Base-by-base conservation (phyloP, 179 eudicot genomes). In the Patellifolia procumbens region DNA sequence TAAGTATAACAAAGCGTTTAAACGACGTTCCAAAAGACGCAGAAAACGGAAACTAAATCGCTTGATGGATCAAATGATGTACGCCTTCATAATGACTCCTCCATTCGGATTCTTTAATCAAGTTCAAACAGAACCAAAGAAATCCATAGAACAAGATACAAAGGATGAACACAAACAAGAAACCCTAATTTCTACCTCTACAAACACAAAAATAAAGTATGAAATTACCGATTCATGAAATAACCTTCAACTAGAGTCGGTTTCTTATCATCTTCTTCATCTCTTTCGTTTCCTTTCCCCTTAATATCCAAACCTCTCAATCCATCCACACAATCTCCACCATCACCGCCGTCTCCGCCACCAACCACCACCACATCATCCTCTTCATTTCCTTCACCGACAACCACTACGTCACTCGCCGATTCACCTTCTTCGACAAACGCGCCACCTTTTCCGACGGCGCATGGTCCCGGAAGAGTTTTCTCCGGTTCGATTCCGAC, bases 231-330 rank as follows among this genome's bases (percentile, higher is more conserved):
- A 60, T 66, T 82, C n/a, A 58, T 77, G 53, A 83, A 52, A 58
- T 37, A 82, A 7, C 83, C 86, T 73, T 87, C 89, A 61, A 81
- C 81, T 68, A 87, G 76, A 65, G 74, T 83, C 35, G 88, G 91
- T 63, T 60, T 79, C 48, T 82, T 59, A 26, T 86, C 82, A 0
- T 26, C 77, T 0, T 84, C 82, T 17, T 78, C 72, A 0, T 77
- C 69, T 17, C n/a, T 45, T 31, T 35, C 60, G 16, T 60, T 43
- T 13, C 16, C 76, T 29, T 76, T 75, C 34, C 59, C 85, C 62
- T 85, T 83, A 32, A 87, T 80, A 76, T 80, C 58, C 81, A 87
- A 79, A 31, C 82, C 92, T 31, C 58, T 49, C 56, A 82, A 58
- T 26, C 78, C 89, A 68, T 82, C 90, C n/a, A 89, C 87, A 73